phyloP scores from a whole-genome alignment of 2,329 filamentous ascomycete genomes.

The Fusarium concolor region DNA sequence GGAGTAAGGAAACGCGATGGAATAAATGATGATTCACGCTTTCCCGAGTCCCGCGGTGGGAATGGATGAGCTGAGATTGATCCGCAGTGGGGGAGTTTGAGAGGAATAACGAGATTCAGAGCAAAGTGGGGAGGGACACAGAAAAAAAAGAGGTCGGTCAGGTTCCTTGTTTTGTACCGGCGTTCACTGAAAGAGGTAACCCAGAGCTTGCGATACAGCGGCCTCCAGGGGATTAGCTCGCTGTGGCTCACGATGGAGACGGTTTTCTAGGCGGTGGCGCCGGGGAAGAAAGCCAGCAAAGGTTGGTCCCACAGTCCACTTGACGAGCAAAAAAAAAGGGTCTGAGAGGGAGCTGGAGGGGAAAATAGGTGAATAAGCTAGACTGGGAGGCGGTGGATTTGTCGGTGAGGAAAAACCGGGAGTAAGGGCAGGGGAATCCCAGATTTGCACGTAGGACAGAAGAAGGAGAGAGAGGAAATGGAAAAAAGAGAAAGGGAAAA shows the following conservation, averaged over 20 bases:
- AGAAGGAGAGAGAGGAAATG: background rate
- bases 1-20: conserved; percentile 10
- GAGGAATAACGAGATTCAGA: conserved; percentile 13
- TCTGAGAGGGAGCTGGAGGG: conserved; percentile 11
- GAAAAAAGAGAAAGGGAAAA: background rate
- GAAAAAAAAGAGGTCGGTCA: conserved; percentile 26
- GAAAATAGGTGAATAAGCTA: conserved; percentile 15
- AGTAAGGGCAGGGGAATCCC: conserved; percentile 30
- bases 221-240: conserved; percentile 30
- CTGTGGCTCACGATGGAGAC: conserved; percentile 29
- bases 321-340: conserved; percentile 14
- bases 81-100: conserved; percentile 33
- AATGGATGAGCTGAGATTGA: conserved; percentile 34
- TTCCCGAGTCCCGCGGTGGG: conserved; percentile 37
- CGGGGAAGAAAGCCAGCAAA: conserved; percentile 26
- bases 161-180: conserved; percentile 13
- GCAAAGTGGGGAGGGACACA: background rate
- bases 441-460: conserved; percentile 7
- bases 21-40: conserved; percentile 36
- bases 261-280: conserved; percentile 32
- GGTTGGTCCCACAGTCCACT: conserved; percentile 13
- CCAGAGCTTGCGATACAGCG: conserved; percentile 33
- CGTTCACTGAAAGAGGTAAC: conserved; percentile 27
- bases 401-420: conserved; percentile 39
- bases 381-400: conserved; percentile 38